Evolutionary conservation across 352 stramenopile species (phyloP), one percentile per base, ranked within the genome.

Genomic region (Globisporangium abappressorium): DNA sequence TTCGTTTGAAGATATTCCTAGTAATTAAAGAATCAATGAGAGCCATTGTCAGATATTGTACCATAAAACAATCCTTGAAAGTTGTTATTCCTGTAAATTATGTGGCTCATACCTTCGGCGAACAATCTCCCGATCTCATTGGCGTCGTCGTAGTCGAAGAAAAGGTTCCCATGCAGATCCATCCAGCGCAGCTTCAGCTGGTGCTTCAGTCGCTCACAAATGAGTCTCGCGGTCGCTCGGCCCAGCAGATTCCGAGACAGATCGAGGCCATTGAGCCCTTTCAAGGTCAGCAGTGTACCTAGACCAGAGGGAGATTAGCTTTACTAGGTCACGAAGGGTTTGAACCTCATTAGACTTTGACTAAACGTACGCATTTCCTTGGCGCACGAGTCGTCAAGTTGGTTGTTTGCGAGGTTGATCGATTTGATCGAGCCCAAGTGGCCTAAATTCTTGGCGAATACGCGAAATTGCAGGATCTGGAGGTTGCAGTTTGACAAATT

Each of bases 201-300:
- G 43, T 79, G 73, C 26, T 65, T 62, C 14, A 83, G 61, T 15
- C 71, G 70, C 43, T 78, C 76, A 28, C 67, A 74, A 54, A 82
- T 67, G 46, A 72, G 74, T 2, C 63, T 58, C 14, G 70, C 70
- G 30, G 64, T 62, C 26, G 71, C 58, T 28, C 66, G 59, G 20
- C 78, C 78, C 7, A 85, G 66, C 33, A 82, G 56, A 53, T 85
- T 85, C 55, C 70, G 49, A 8, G 78, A 85, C 41, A 85, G 7
- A 41, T 85, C 68, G 18, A 81, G 54, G 36, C 58, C 47, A 15
- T 71, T 46, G 1, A 82, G 71, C 4, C 77, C 66, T 28, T 74
- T 57, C 20, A 68, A 62, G n/a, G 67, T 71, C 51, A 83, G 54
- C 6, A 84, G 38, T 26, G 71, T 59, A 30, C 69, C 76, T 82